Conservation (phyloP, 2,329 filamentous ascomycete species). For the Anisogramma anomala region DNA sequence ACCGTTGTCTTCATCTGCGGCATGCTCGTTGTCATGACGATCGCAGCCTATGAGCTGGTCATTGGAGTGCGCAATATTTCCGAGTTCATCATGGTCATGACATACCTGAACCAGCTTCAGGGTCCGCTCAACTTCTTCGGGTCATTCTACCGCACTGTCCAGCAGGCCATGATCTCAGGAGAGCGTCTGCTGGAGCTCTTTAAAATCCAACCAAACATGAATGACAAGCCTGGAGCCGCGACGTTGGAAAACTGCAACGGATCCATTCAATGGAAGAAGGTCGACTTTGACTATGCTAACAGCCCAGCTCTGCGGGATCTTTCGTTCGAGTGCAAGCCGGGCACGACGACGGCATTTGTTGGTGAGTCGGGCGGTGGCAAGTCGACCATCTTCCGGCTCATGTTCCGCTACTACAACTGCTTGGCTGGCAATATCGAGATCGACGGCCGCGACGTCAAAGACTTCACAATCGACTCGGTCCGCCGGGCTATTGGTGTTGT, state of each 20-base stretch:
- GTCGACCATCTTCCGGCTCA: constrained; percentile 86
- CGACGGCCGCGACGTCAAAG: constrained; percentile 73
- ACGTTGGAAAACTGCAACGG: constrained; percentile 60
- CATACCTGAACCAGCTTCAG: constrained; percentile 70
- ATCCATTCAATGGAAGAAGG: constrained; percentile 75
- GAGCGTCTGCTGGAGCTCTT: constrained; percentile 92
- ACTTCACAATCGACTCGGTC: constrained; percentile 87
- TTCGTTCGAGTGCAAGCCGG: constrained; percentile 73
- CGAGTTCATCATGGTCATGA: constrained; percentile 61
- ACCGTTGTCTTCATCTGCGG: constrained; percentile 71
- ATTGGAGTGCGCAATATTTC: constrained; percentile 53
- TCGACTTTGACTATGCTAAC: constrained; percentile 86
- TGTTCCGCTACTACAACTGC: constrained; percentile 94
- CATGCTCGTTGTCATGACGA: constrained; percentile 57
- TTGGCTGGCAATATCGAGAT: constrained; percentile 69
- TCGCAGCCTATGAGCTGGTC: constrained; percentile 67
- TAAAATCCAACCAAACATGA: constrained; percentile 86
- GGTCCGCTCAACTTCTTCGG: constrained; percentile 79
- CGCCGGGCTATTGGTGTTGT: constrained; percentile 88
- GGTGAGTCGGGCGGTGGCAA: constrained; percentile 96
- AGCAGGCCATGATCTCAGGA: constrained; percentile 94
- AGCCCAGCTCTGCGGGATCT: constrained; percentile 76
- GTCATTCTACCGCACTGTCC: constrained; percentile 90
- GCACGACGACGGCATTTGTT: constrained; percentile 90
- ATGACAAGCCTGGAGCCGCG: constrained; percentile 58